phyloP scores from a whole-genome alignment of 257 asterid species.

The Verbena officinalis region DNA sequence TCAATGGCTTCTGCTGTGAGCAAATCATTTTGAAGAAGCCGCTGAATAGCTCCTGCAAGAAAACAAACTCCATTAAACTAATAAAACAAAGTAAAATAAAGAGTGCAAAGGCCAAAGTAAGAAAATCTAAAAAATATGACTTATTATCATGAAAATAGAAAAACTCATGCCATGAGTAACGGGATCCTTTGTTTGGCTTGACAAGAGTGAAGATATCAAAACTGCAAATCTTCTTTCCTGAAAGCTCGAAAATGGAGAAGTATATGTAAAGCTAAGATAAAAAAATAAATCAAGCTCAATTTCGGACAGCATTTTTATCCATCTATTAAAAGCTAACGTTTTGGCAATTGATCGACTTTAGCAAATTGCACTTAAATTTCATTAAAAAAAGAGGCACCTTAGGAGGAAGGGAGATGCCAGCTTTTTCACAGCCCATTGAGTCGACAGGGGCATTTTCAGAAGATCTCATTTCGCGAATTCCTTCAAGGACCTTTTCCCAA shows the following conservation, averaged over 20 bases:
- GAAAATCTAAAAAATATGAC: not conserved
- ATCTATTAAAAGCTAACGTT: not conserved
- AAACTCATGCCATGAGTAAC: slow-evolving; percentile 88
- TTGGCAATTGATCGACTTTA: not conserved
- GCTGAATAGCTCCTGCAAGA: slow-evolving; percentile 85
- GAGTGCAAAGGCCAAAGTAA: slow-evolving; percentile 13
- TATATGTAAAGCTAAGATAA: not conserved
- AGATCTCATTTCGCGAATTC: slow-evolving; percentile 86
- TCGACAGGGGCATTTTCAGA: slow-evolving; percentile 97
- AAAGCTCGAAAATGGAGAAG: slow-evolving; percentile 4
- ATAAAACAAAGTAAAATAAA: no score
- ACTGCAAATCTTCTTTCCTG: slow-evolving; percentile 98
- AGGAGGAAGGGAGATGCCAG: slow-evolving; percentile 91
- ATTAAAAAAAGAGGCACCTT: slow-evolving; percentile 48
- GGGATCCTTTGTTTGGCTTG: slow-evolving; percentile 96
- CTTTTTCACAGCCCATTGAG: slow-evolving; percentile 98
- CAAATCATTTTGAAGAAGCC: slow-evolving; percentile 75
- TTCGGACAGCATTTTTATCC: not conserved
- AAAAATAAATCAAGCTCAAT: not conserved
- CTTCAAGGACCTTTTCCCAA: slow-evolving; percentile 85
- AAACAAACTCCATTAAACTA: not conserved
- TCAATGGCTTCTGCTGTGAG: slow-evolving; percentile 81
- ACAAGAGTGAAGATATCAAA: slow-evolving; percentile 80
- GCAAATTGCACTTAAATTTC: slow-evolving; percentile 4
- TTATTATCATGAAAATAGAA: slow-evolving; percentile 4